Conservation (phyloP, 352 stramenopile species). For the Thalassiosira mediterranea region DNA sequence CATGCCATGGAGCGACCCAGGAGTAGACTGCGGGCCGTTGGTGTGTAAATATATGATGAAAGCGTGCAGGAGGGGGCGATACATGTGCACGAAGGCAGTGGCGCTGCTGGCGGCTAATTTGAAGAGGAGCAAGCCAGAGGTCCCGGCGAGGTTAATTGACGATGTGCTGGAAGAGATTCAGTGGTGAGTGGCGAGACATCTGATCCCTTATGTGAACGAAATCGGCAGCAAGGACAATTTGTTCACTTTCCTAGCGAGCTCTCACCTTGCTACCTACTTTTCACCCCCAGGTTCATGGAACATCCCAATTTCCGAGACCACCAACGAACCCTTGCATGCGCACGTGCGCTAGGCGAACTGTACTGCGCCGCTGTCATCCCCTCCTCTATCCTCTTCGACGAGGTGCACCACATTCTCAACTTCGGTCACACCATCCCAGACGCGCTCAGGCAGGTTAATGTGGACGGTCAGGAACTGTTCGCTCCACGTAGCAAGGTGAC, state of each 20-base stretch:
- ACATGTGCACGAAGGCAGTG: slow-evolving; percentile 89
- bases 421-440: slow-evolving; percentile 92
- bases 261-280: too few species aligned
- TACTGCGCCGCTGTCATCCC: slow-evolving; percentile 91
- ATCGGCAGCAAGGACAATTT: too few species aligned
- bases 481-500: slow-evolving; percentile 52
- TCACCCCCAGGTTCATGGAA: slow-evolving; percentile 84
- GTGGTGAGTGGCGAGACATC: too few species aligned
- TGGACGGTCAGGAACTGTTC: slow-evolving; percentile 48
- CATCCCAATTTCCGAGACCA: slow-evolving; percentile 86
- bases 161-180: slow-evolving; percentile 92
- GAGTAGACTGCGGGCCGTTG: slow-evolving; percentile 77
- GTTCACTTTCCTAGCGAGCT: too few species aligned
- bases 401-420: slow-evolving; percentile 93
- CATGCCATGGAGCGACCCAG: slow-evolving; percentile 89
- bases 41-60: slow-evolving; percentile 92
- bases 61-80: slow-evolving; percentile 87
- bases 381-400: slow-evolving; percentile 91
- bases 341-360: slow-evolving; percentile 92
- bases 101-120: slow-evolving; percentile 85
- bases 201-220: too few species aligned
- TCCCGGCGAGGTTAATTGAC: slow-evolving; percentile 91
- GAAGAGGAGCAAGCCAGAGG: slow-evolving; percentile 87
- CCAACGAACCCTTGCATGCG: slow-evolving; percentile 91
- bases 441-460: slow-evolving; percentile 61